Percentiles rank a stretch among this genome's conserved stretches.
These are phyloP conservation scores for Boechera stricta DNA, from an alignment of 345 rosid species.

Conservation along the genomic window DNA sequence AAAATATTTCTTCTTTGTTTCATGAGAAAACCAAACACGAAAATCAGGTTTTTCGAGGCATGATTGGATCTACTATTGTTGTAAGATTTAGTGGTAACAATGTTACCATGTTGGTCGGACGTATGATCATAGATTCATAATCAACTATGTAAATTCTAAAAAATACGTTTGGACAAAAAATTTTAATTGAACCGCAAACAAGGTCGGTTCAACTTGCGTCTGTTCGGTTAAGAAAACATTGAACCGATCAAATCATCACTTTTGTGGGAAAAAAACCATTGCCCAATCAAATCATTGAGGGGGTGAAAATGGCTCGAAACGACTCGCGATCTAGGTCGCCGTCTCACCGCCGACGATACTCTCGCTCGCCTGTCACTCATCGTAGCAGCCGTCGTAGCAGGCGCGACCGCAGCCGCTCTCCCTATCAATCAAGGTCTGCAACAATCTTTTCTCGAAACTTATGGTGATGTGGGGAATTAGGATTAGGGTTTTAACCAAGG, in stretches of 20 bases:
- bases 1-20: too few relatives aligned
- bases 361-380: slow-evolving; percentile 45
- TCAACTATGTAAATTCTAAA: neutral
- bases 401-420: slow-evolving; percentile 52
- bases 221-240: neutral
- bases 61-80: too few relatives aligned
- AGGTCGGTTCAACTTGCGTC: slow-evolving; percentile 18
- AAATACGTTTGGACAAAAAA: neutral
- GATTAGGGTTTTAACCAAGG: slow-evolving; percentile 6
- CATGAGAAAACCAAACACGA: too few relatives aligned
- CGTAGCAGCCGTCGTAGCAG: slow-evolving; percentile 54
- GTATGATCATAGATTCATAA: neutral
- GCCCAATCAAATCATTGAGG: slow-evolving; percentile 8
- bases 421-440: slow-evolving; percentile 43
- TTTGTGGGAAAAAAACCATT: neutral
- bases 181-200: slow-evolving; percentile 1
- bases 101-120: neutral
- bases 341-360: slow-evolving; percentile 60
- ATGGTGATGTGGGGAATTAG: slow-evolving; percentile 7
- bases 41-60: too few relatives aligned
- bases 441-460: neutral
- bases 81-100: too few relatives aligned
- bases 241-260: neutral
- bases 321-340: slow-evolving; percentile 68
- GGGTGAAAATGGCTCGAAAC: slow-evolving; percentile 55